These are phyloP conservation scores for Podospora tetraspora DNA, from an alignment of 495 filamentous ascomycete species.

Conservation along the genomic window DNA sequence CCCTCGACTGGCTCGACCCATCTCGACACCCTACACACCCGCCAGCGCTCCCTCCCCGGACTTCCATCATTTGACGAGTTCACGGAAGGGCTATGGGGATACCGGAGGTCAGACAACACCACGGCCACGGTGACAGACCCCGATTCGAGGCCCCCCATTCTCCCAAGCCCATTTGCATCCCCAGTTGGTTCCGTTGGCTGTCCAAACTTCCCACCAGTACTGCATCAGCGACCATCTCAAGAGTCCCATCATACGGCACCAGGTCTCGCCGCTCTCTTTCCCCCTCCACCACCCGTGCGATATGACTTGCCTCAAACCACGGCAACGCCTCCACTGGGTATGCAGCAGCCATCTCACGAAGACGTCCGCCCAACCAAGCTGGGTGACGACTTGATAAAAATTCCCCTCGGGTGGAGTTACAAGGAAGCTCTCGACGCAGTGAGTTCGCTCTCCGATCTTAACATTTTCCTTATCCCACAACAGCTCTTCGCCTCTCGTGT, in stretches of 20 bases:
- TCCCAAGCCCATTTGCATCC: not conserved
- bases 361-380: not conserved
- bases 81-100: not conserved
- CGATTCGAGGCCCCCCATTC: no score
- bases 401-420: not conserved
- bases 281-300: not conserved
- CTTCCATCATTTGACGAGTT: constrained; percentile 1
- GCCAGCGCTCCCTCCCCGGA: not conserved
- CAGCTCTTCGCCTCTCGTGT: no score
- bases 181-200: not conserved
- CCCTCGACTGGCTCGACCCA: not conserved
- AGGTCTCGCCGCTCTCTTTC: not conserved
- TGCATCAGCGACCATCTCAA: not conserved
- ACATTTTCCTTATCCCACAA: no score
- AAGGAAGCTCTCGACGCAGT: not conserved
- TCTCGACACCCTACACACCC: not conserved
- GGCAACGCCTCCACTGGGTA: not conserved
- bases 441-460: not conserved
- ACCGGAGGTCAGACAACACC: not conserved
- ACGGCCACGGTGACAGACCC: not conserved
- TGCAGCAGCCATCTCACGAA: not conserved
- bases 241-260: not conserved
- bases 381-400: not conserved
- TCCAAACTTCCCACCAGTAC: not conserved
- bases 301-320: not conserved